A percentile compares a stretch with the other conserved stretches of the same genome.
phyloP scores from a whole-genome alignment of 495 filamentous ascomycete species.

The Hypoxylon subgilvum region DNA sequence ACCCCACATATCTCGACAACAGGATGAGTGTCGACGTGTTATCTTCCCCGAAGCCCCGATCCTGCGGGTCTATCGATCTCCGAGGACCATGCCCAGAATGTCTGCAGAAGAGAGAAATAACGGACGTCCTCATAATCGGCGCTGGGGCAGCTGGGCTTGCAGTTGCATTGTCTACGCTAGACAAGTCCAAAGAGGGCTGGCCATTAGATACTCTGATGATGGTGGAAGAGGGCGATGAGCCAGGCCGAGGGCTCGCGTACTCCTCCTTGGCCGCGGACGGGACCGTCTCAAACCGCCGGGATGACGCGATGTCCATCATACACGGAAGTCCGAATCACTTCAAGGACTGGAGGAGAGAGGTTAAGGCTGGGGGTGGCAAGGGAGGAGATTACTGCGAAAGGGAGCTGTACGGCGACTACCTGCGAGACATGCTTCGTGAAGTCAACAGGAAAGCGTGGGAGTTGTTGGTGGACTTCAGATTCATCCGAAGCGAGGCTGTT shows the following conservation, averaged over 20 bases:
- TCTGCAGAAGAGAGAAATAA: neutral
- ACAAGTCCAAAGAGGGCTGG: constrained; percentile 3
- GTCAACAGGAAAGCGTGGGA: neutral
- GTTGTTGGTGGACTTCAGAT: neutral
- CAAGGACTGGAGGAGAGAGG: neutral
- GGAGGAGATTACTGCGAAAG: neutral
- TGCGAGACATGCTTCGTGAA: neutral
- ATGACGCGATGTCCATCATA: constrained; percentile 4
- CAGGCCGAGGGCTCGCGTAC: neutral
- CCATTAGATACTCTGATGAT: neutral
- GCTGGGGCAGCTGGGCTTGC: constrained; percentile 1
- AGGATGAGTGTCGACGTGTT: too few relatives aligned
- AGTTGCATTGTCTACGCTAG: constrained; percentile 1
- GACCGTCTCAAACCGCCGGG: neutral
- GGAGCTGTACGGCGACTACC: constrained; percentile 3
- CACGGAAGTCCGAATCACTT: neutral
- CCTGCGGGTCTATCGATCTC: neutral
- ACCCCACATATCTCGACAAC: too few relatives aligned
- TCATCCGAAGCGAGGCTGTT: neutral
- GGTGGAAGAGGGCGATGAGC: constrained; percentile 1
- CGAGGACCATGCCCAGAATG: neutral
- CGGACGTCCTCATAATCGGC: constrained; percentile 3
- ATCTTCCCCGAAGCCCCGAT: too few relatives aligned
- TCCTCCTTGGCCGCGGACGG: neutral
- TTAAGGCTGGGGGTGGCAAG: neutral